Evolutionary conservation across 164 flowering plant genomes (phyloP).

Genomic region (Vitis rotundifolia): DNA sequence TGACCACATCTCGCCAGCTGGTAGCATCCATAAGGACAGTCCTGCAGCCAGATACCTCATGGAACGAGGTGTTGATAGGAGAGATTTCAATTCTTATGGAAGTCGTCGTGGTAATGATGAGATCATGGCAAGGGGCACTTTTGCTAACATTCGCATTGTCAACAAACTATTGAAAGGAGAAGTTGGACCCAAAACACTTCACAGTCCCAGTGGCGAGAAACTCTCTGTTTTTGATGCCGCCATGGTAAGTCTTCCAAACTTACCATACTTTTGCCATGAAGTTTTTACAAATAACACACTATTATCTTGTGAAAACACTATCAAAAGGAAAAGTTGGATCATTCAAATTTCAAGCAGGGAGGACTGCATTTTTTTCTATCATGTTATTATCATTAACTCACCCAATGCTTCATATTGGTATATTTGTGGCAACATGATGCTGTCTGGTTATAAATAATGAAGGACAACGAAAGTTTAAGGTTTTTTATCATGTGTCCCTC

Average conservation of each 20-base stretch:
- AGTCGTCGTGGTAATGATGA: constrained; percentile 84
- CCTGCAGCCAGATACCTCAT: constrained; percentile 70
- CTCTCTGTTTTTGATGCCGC: constrained; percentile 68
- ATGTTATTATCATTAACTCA: too few species aligned
- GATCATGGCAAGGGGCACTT: constrained; percentile 73
- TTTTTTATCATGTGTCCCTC: too few species aligned
- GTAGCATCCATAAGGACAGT: constrained; percentile 81
- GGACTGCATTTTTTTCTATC: too few species aligned
- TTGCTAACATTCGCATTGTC: constrained; percentile 70
- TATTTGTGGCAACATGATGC: too few species aligned
- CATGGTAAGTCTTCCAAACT: constrained; percentile 35
- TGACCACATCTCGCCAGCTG: constrained; percentile 84
- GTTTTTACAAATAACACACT: too few species aligned
- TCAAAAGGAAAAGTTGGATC: too few species aligned
- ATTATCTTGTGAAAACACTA: too few species aligned
- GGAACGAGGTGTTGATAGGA: constrained; percentile 69
- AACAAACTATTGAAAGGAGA: constrained; percentile 70
- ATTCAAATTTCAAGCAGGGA: too few species aligned
- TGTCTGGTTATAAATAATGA: too few species aligned
- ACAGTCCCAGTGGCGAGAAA: constrained; percentile 67
- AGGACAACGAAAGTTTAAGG: too few species aligned
- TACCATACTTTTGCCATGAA: neutral
- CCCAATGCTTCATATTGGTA: too few species aligned
- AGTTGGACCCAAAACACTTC: constrained; percentile 75
- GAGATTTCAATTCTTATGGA: constrained; percentile 74